Conservation (phyloP, 2,329 filamentous ascomycete genomes). For the Sclerotinia spermophila region DNA sequence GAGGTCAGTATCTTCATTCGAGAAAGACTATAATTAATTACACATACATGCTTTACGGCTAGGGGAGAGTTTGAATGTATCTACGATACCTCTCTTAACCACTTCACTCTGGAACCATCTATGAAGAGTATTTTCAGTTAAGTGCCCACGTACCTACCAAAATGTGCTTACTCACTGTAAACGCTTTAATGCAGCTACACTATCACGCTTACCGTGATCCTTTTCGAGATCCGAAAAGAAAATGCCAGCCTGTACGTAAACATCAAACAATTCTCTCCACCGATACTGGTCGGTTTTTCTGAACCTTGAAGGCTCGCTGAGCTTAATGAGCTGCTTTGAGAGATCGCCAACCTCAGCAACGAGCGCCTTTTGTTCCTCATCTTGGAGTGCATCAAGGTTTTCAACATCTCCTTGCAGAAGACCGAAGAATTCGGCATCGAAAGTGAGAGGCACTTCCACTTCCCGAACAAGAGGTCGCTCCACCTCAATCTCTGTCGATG, state of each 20-base stretch:
- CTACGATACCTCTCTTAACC: slow-evolving; percentile 53
- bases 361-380: slow-evolving; percentile 58
- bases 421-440: slow-evolving; percentile 76
- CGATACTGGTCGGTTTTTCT: slow-evolving; percentile 62
- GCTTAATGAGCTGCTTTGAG: slow-evolving; percentile 57
- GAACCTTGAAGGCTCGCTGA: slow-evolving; percentile 61
- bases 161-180: slow-evolving; percentile 40
- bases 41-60: slow-evolving; percentile 51
- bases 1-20: neutral
- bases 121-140: neutral
- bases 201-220: slow-evolving; percentile 65
- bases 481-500: slow-evolving; percentile 4
- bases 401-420: slow-evolving; percentile 67
- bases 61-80: slow-evolving; percentile 61
- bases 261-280: slow-evolving; percentile 78
- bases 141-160: neutral
- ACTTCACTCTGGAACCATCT: slow-evolving; percentile 67
- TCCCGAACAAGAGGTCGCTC: slow-evolving; percentile 36
- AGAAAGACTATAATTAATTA: slow-evolving; percentile 54
- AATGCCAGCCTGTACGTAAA: slow-evolving; percentile 74
- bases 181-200: slow-evolving; percentile 61
- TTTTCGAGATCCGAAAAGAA: slow-evolving; percentile 77
- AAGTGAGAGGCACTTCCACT: slow-evolving; percentile 73
- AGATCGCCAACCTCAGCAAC: slow-evolving; percentile 60
- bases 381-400: slow-evolving; percentile 61